These are phyloP conservation scores for Erodium chrysanthum DNA, from an alignment of 441 rosid species.

Conservation along the genomic window DNA sequence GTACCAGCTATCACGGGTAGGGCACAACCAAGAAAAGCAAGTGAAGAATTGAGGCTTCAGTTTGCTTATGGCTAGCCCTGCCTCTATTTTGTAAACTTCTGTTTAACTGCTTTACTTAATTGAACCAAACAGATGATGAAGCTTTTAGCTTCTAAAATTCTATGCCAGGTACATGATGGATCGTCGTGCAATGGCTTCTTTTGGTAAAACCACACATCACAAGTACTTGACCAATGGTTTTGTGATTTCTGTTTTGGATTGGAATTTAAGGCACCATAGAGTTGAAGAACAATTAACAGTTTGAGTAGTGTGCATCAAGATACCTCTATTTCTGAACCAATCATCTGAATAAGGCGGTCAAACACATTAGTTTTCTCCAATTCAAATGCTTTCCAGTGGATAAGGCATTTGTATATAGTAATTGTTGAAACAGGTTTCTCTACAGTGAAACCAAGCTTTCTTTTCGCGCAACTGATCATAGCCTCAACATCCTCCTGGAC, in stretches of 20 bases:
- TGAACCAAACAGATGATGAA: background rate
- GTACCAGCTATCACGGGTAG: background rate
- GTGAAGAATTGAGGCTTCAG: background rate
- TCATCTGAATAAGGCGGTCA: constrained; percentile 74
- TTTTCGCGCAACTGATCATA: constrained; percentile 47
- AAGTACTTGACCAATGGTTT: background rate
- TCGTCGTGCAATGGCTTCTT: background rate
- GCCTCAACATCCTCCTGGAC: constrained; percentile 58
- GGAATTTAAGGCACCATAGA: background rate
- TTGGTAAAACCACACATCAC: background rate
- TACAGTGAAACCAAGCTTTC: constrained; percentile 57
- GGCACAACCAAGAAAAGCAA: background rate
- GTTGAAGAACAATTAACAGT: background rate
- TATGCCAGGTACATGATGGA: background rate
- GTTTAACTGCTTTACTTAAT: background rate
- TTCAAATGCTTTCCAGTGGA: constrained; percentile 79
- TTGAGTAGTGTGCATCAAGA: constrained; percentile 15
- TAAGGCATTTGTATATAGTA: constrained; percentile 80
- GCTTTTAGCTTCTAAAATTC: background rate
- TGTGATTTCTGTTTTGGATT: background rate
- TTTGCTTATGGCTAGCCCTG: background rate
- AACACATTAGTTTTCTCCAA: constrained; percentile 84
- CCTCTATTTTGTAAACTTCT: background rate
- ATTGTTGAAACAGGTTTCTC: constrained; percentile 76
- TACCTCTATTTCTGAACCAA: constrained; percentile 86